Evolutionary conservation across 73 alveolate genomes (phyloP), one percentile per base, ranked within the genome.

Genomic region (Paramecium sonneborni): DNA sequence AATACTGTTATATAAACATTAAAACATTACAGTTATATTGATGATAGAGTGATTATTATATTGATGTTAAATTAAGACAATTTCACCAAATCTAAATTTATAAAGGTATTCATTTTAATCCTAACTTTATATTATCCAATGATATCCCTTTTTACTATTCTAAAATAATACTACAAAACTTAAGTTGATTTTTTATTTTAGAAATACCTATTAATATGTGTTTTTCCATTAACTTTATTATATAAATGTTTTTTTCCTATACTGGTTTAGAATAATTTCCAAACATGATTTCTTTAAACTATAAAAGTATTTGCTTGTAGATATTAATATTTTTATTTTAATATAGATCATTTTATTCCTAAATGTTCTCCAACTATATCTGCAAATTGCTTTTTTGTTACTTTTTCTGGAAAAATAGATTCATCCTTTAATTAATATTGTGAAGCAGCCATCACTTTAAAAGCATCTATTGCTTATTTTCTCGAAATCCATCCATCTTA

Each of bases 361-460:
- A 79, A 20, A 30, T 79, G 55, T 12, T n/a, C 55, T 23, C 55
- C 69, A 24, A 79, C 90, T 24, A 79, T 79, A 41, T 79, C 46
- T 18, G 28, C 30, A 46, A 79, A 79, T 43, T 79, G 20, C 30
- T 38, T 44, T 44, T 44, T 79, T 20, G 90, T 79, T 21, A 88
- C 94, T 88, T 88, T 88, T 41, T 88, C 94, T 28, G 94, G 94
- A 88, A 88, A 57, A 70, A 57, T 70, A 32, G 79, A 88, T 11
- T 86, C 93, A 52, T 87, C 95, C 18, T 85, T 56, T 89, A 76
- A 69, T 93, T 93, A 76, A 88, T 76, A 70, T 79, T 92, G 43
- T 7, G 95, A 88, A n/a, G 93, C 88, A 1, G 96, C 95, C 85
- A 93, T 86, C 6, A 94, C 90, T 89, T 93, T 92, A 57, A 90